phyloP scores from a whole-genome alignment of 345 rosid species.

The Pistacia integerrima region DNA sequence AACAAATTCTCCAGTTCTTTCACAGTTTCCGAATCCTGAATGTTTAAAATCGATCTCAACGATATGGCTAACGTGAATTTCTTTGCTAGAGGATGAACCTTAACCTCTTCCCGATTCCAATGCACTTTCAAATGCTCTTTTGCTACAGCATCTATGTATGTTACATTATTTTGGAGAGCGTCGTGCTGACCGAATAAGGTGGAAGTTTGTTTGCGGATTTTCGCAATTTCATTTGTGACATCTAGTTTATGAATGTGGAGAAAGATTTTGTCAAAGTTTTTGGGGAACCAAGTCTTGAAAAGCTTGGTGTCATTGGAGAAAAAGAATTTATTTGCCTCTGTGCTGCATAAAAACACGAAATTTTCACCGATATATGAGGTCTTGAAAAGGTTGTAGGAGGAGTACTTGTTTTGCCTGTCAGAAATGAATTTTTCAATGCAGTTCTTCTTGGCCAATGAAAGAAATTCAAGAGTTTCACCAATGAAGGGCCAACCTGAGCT shows the following conservation, averaged over 20 bases:
- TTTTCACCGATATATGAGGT: not conserved
- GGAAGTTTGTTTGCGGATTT: not conserved
- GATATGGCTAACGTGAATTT: constrained; percentile 8
- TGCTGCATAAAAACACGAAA: constrained; percentile 11
- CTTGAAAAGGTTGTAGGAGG: not conserved
- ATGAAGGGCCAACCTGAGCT: constrained; percentile 20
- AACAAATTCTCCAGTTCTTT: not conserved
- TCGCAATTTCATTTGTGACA: not conserved
- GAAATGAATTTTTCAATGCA: constrained; percentile 11
- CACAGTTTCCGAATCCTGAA: not conserved
- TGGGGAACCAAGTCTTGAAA: constrained; percentile 20
- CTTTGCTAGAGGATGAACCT: constrained; percentile 13
- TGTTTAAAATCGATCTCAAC: constrained; percentile 10
- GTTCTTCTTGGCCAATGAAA: not conserved
- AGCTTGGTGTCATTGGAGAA: not conserved
- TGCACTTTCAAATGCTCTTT: not conserved
- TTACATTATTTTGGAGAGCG: not conserved
- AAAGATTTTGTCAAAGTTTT: not conserved
- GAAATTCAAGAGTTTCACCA: constrained; percentile 17
- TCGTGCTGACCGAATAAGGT: not conserved
- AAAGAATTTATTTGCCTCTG: constrained; percentile 22
- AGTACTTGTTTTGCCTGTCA: not conserved
- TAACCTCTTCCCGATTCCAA: constrained; percentile 13
- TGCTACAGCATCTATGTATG: not conserved
- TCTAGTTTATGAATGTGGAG: too few species aligned